Base-by-base conservation (phyloP, 2,329 filamentous ascomycete genomes). In the Huntiella savannae region DNA sequence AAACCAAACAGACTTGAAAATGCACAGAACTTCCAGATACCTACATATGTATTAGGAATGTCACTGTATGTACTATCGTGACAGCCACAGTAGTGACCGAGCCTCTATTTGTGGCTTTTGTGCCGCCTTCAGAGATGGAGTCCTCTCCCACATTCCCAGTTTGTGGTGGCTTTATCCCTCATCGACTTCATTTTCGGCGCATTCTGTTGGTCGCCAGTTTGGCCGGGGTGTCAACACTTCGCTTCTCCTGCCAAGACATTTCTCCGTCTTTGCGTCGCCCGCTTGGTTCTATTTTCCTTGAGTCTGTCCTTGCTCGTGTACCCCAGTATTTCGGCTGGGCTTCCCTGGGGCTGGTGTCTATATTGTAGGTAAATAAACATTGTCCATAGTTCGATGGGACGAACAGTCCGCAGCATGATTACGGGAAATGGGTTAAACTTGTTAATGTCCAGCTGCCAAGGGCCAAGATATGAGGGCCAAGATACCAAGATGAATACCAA, bases 241-340 rank as follows among this genome's bases (percentile, higher is more conserved):
- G 46, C 39, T 47, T 47, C 46, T 47, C 40, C 46, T 47, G 46
- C 46, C 46, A 47, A 47, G 46, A 43, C 46, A 17, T 43, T 43
- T 42, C 33, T 34, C 40, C 39, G 19, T 46, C 44, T 46, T 46
- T 37, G 41, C 41, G 15, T 28, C 4, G 10, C n/a, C 13, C 37
- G 37, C 37, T 15, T 15, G 19, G 15, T 19, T 39, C 15, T 19
- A 13, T 16, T 37, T 16, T 37, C 37, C 37, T 17, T 39, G 15
- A 15, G 19, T 39, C 22, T 39, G 15, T 13, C 35, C 35, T 39
- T 39, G 10, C 15, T 15, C 37, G 19, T 39, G 15, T 39, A 15
- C 15, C 37, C 37, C 15, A 39, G 35, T 16, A 37, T 10, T 37
- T 16, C 12, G 22, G 22, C 22, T 28, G 22, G 22, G 22, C 22